These are phyloP conservation scores for Vitis amurensis DNA, from an alignment of 164 flowering plant species.

Conservation along the genomic window DNA sequence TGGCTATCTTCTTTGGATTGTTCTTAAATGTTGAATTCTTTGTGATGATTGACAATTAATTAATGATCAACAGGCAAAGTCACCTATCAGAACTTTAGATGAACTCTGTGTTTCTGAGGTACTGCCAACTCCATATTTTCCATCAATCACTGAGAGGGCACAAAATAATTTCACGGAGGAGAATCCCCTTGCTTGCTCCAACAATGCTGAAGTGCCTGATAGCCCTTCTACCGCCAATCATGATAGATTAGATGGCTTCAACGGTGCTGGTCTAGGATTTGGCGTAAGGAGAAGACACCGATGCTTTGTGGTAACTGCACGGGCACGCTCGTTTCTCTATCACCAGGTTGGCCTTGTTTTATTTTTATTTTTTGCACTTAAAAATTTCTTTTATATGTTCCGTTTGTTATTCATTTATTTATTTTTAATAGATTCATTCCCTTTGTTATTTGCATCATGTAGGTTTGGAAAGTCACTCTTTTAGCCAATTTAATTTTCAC, in stretches of 20 bases:
- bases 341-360: conserved; percentile 68
- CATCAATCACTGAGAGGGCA: conserved; percentile 49
- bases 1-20: background rate
- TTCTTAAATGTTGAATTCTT: background rate
- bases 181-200: conserved; percentile 16
- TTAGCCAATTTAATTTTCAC: too few relatives aligned
- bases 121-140: conserved; percentile 59
- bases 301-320: conserved; percentile 74
- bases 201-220: conserved; percentile 15
- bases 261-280: conserved; percentile 41
- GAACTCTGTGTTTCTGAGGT: conserved; percentile 78
- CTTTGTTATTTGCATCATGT: too few relatives aligned
- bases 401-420: background rate
- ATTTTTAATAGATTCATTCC: background rate
- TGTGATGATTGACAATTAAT: background rate
- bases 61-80: conserved; percentile 67
- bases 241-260: conserved; percentile 7
- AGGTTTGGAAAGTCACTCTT: too few relatives aligned
- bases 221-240: conserved; percentile 7
- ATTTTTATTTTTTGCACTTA: background rate
- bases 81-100: conserved; percentile 86
- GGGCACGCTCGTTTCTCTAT: conserved; percentile 89
- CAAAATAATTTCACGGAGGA: conserved; percentile 12
- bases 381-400: background rate
- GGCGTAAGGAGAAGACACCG: conserved; percentile 71